Percentiles rank a stretch among this genome's conserved stretches.
Conservation (phyloP, 495 filamentous ascomycete genomes). For the Podospora comata region DNA sequence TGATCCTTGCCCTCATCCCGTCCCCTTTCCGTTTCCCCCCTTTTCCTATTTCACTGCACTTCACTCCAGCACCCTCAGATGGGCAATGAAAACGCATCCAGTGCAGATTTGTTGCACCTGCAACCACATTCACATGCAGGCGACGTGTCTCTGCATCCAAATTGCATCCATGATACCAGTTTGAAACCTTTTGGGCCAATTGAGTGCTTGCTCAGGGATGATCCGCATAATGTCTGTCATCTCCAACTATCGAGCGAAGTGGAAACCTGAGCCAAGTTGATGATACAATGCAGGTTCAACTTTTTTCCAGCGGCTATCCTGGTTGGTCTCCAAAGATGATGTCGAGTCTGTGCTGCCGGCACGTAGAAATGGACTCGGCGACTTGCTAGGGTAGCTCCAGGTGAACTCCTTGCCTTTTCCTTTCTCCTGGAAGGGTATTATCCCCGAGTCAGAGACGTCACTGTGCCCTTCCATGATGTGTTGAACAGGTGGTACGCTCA, state of each 20-base stretch:
- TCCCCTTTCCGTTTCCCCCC: neutral
- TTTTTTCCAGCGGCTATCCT: slow-evolving; percentile 25
- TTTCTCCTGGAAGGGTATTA: slow-evolving; percentile 11
- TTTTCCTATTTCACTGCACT: neutral
- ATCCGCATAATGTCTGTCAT: neutral
- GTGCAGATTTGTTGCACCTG: neutral
- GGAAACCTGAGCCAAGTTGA: slow-evolving; percentile 32
- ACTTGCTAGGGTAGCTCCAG: neutral
- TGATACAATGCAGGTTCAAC: slow-evolving; percentile 32
- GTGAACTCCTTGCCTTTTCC: slow-evolving; percentile 18
- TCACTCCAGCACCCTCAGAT: neutral
- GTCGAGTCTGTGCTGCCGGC: neutral
- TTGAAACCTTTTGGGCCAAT: neutral
- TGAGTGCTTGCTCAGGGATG: neutral
- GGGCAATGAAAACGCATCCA: neutral
- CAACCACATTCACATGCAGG: slow-evolving; percentile 3
- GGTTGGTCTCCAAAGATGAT: neutral
- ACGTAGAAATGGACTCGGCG: slow-evolving; percentile 5
- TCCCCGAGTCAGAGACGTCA: slow-evolving; percentile 7
- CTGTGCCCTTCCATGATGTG: slow-evolving; percentile 8
- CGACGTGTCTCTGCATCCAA: neutral
- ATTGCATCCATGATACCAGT: neutral
- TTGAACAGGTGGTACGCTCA: neutral
- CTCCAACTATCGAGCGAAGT: slow-evolving; percentile 29
- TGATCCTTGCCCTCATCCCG: neutral